Conservation (phyloP, 108 stramenopile genomes). For the Conticribra weissflogii region DNA sequence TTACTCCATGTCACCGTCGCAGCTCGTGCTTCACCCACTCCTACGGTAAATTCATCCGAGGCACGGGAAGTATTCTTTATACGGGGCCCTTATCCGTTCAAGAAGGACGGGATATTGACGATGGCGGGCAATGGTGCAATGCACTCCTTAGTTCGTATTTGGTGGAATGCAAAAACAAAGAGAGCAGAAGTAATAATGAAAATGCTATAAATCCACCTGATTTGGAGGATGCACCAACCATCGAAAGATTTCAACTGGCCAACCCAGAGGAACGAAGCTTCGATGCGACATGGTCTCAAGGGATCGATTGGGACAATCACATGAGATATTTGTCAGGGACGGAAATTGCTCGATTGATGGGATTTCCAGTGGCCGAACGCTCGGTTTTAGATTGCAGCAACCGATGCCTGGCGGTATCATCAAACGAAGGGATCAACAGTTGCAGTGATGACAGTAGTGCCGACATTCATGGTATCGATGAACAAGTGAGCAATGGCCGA, state of each 20-base stretch:
- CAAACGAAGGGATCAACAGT: too few species aligned
- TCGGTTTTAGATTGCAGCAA: background rate
- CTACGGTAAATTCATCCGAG: slow-evolving; percentile 80
- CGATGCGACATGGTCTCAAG: slow-evolving; percentile 57
- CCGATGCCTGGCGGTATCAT: too few species aligned
- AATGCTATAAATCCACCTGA: slow-evolving; percentile 1
- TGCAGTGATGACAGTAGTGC: background rate
- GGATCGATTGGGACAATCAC: slow-evolving; percentile 49
- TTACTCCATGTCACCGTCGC: slow-evolving; percentile 54
- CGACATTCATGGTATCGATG: background rate
- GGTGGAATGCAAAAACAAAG: background rate
- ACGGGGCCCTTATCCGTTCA: slow-evolving; percentile 12
- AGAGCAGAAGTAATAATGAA: slow-evolving; percentile 1
- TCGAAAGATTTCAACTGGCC: slow-evolving; percentile 42
- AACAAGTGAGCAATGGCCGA: background rate
- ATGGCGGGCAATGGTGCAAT: background rate
- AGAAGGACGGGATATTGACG: background rate
- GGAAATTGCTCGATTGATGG: slow-evolving; percentile 83
- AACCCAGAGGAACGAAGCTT: slow-evolving; percentile 62
- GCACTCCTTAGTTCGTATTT: background rate
- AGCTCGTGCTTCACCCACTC: slow-evolving; percentile 85
- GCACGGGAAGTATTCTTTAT: slow-evolving; percentile 89
- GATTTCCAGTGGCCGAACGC: slow-evolving; percentile 53
- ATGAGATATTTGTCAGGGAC: slow-evolving; percentile 83
- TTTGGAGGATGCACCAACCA: too few species aligned